Percentiles rank a stretch among this genome's conserved stretches.
Conservation (phyloP, 352 stramenopile genomes). For the Phytophthora sp. region DNA sequence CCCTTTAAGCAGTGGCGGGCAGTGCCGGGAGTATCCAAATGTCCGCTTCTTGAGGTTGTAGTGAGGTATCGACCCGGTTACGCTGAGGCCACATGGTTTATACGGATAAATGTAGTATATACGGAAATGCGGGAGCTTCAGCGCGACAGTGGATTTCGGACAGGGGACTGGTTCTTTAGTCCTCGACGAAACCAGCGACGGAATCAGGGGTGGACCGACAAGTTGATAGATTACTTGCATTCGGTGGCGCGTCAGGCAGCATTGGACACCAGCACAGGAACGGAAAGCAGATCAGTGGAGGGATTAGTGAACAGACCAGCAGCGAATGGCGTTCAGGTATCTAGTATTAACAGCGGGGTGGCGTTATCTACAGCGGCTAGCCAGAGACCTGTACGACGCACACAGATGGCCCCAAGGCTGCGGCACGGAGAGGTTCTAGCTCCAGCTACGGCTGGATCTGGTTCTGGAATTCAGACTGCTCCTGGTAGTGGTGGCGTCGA, state of each 20-base stretch:
- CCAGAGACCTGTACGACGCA: conserved; percentile 8
- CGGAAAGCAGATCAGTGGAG: conserved; percentile 26
- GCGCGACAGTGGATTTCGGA: conserved; percentile 60
- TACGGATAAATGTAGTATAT: conserved; percentile 87
- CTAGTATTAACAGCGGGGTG: conserved; percentile 10
- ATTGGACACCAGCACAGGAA: conserved; percentile 25
- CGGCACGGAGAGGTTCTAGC: conserved; percentile 31
- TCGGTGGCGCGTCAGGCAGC: conserved; percentile 60
- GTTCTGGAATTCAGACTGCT: conserved; percentile 10
- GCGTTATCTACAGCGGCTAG: neutral
- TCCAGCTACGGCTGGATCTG: conserved; percentile 3
- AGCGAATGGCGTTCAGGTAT: conserved; percentile 23
- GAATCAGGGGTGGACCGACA: conserved; percentile 81
- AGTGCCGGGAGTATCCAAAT: conserved; percentile 78
- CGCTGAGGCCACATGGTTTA: conserved; percentile 83
- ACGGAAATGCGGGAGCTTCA: conserved; percentile 88
- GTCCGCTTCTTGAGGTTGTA: conserved; percentile 79
- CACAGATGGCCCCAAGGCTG: conserved; percentile 23
- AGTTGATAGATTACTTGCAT: conserved; percentile 80
- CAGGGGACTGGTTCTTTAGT: conserved; percentile 85
- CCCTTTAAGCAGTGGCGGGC: conserved; percentile 87
- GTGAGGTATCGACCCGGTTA: conserved; percentile 75
- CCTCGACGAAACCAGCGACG: conserved; percentile 71
- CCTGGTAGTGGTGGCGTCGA: conserved; percentile 17
- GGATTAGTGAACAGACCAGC: conserved; percentile 13